Evolutionary conservation across 495 filamentous ascomycete species (phyloP), one percentile per base, ranked within the genome.

Genomic region (Neurospora sp.): DNA sequence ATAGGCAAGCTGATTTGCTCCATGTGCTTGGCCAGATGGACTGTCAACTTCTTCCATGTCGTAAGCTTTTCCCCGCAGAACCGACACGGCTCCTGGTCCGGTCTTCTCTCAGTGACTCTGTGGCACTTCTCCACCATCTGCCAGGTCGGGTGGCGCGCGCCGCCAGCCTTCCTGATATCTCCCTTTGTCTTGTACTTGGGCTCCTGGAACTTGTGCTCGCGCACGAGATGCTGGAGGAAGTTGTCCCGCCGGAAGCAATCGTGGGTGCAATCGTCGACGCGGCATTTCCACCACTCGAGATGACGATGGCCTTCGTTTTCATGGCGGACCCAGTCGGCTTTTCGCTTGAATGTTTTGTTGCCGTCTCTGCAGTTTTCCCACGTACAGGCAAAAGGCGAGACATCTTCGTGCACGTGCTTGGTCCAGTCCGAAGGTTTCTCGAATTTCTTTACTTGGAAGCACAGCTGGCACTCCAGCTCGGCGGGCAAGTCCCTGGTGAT

Each of bases 361-460:
- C 94, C 91, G 70, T 97, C 94, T 39, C 85, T 88, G 81, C 95
- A 98, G 37, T 89, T 83, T 14, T 90, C 87, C 81, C 96, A 97
- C 0, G 94, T 98, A 82, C 95, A 98, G 10, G 94, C 97, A 76
- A 97, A 98, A 5, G 95, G 95, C 78, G 96, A 92, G 12, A 98
- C 89, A 78, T 98, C 95, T 80, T 98, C 95, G 77, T 97, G 93
- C 7, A 98, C 92, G 77, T 98, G 95, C 79, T 98, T 98, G 16
- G 95, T 96, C 95, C 95, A 98, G 82, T 98, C 95, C 0, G 95
- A 97, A 39, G 95, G 95, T 81, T 98, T 98, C 75, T 91, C 88
- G 79, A 97, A 94, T 74, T 91, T 94, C 82, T 97, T 97, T 59
- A 92, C 88, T 76, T 91, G 88, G 84, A 94, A 98, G 82, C 95